Base-by-base conservation (phyloP, 495 filamentous ascomycete species). In the Sphaerosporella brunnea region DNA sequence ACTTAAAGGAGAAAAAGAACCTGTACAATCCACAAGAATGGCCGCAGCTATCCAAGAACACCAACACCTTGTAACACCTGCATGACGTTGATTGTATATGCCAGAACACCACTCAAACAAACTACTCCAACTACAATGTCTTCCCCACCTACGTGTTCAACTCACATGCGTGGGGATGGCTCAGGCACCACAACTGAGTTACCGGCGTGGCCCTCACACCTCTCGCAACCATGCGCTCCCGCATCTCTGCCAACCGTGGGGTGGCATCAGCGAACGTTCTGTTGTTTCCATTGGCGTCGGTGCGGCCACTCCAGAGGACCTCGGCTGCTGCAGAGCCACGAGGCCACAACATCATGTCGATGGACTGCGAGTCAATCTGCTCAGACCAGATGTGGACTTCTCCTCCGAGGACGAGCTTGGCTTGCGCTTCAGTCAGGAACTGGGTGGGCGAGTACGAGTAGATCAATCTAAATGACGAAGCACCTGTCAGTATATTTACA, bases 311-410 rank as follows among this genome's bases (percentile, higher is more conserved):
- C 83, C 82, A 88, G 23, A 86, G 66, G 7, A 84, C 77, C 63
- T 87, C 82, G 34, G 68, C 82, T 0, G 77, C 80, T 4, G 79
- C 82, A 23, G 53, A 69, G 1, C 71, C 71, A 8, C 82, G 68
- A n/a, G 83, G 83, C 83, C 83, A 90, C 0, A 84, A 61, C 64
- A 80, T 75, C 42, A 62, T 56, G 62, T 87, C 82, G 2, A 86
- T 53, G 51, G 72, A 84, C 23, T 71, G 64, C 0, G 72, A 58
- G 56, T 90, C 83, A 23, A 79, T 84, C 47, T 80, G 74, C 64
- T 90, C 83, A 52, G 68, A 72, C 83, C 83, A 90, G 21, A 82
- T 72, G 50, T 78, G 76, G 15, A 78, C 73, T 57, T 88, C 83
- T 8, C 81, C 84, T 21, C 83, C 83, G 2, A 87, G 56, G 3